phyloP scores from a whole-genome alignment of 2,329 filamentous ascomycete genomes.

The Xylariaceae sp. region DNA sequence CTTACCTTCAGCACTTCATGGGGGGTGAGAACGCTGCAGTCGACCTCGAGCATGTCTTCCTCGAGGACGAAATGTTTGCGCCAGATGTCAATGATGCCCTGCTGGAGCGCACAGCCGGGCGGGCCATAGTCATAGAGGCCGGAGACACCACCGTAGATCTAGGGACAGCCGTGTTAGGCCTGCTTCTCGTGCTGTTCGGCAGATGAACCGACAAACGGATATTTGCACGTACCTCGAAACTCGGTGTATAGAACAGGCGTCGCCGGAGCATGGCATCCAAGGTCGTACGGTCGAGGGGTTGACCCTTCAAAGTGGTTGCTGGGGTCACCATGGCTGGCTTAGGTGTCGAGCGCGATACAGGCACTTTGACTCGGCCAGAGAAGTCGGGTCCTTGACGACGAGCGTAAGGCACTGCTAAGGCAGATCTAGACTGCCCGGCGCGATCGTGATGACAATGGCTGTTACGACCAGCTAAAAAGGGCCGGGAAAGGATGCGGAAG shows the following conservation, averaged over 20 bases:
- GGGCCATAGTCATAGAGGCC: slow-evolving; percentile 94
- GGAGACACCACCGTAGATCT: slow-evolving; percentile 81
- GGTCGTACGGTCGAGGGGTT: slow-evolving; percentile 76
- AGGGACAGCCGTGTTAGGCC: background rate
- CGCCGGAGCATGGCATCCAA: slow-evolving; percentile 84
- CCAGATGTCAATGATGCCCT: slow-evolving; percentile 85
- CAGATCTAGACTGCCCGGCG: background rate
- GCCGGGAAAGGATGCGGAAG: slow-evolving; percentile 8
- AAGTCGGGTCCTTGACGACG: background rate
- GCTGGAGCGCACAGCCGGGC: slow-evolving; percentile 78
- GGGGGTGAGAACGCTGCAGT: slow-evolving; percentile 91
- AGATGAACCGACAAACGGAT: background rate
- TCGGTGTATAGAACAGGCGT: slow-evolving; percentile 89
- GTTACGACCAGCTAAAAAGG: slow-evolving; percentile 11
- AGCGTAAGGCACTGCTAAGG: background rate
- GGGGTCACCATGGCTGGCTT: slow-evolving; percentile 52
- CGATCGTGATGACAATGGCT: slow-evolving; percentile 4
- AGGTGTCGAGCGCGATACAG: no score
- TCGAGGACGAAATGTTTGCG: slow-evolving; percentile 89
- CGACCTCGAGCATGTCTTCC: slow-evolving; percentile 93
- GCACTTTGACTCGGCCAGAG: no score
- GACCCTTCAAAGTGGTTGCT: slow-evolving; percentile 77
- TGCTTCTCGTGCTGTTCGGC: background rate
- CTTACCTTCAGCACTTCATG: slow-evolving; percentile 91
- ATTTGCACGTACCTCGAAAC: slow-evolving; percentile 60